Percentiles rank a stretch among this genome's conserved stretches.
Evolutionary conservation across 345 rosid species (phyloP).

Genomic region (Citrus cavaleriei): DNA sequence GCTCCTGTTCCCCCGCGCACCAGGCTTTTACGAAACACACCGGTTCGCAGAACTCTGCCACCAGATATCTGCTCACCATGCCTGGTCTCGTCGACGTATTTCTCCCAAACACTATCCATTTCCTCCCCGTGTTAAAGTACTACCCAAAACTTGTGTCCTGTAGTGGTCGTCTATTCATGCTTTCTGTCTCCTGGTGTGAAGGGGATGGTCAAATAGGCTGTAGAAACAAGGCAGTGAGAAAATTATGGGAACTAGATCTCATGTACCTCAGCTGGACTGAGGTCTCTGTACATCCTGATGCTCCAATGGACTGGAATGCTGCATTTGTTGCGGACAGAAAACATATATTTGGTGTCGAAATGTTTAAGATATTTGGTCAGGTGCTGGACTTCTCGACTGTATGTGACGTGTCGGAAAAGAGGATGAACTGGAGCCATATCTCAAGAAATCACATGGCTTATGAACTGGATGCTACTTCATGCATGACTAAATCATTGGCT

Average conservation of each 20-base stretch:
- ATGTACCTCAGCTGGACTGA: constrained; percentile 75
- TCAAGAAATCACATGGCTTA: constrained; percentile 73
- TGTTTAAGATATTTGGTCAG: constrained; percentile 98
- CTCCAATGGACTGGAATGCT: constrained; percentile 99
- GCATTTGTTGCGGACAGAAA: constrained; percentile 70
- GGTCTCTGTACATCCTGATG: constrained; percentile 91
- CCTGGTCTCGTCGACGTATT: no score
- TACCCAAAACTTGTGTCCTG: constrained; percentile 88
- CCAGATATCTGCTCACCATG: no score
- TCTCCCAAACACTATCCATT: no score
- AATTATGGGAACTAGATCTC: constrained; percentile 94
- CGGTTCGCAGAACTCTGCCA: no score
- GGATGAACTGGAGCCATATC: constrained; percentile 68
- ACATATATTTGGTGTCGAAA: constrained; percentile 75
- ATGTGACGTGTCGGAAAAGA: constrained; percentile 43
- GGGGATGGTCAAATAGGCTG: constrained; percentile 93
- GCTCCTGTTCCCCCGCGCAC: no score
- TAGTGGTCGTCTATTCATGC: constrained; percentile 68
- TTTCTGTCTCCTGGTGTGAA: constrained; percentile 97
- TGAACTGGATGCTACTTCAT: constrained; percentile 74
- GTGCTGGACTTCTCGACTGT: constrained; percentile 72
- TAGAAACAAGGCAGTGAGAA: constrained; percentile 93
- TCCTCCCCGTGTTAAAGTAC: constrained; percentile 91
- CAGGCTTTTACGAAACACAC: no score
- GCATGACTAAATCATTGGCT: constrained; percentile 77